Evolutionary conservation across 164 flowering plant genomes (phyloP).

Genomic region (Akebia trifoliata): DNA sequence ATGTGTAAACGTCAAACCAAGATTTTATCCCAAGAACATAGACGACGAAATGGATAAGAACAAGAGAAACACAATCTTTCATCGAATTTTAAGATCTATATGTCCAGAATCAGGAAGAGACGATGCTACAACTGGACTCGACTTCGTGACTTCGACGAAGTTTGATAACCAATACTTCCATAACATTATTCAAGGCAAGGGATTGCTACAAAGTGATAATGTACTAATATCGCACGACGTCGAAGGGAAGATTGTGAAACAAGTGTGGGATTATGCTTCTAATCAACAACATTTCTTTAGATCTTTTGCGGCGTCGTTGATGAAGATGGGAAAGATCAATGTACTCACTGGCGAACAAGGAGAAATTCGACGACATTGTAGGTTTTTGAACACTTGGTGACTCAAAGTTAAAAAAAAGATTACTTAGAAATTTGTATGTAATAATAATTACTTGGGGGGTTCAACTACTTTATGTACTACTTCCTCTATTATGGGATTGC

Average conservation of each 20-base stretch:
- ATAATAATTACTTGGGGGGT: too few relatives aligned
- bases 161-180: constrained; percentile 64
- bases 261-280: constrained; percentile 48
- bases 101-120: constrained; percentile 55
- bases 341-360: constrained; percentile 57
- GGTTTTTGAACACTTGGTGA: constrained; percentile 29
- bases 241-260: constrained; percentile 34
- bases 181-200: constrained; percentile 54
- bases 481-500: too few relatives aligned
- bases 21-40: constrained; percentile 25
- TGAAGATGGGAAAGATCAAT: constrained; percentile 77
- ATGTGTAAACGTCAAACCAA: constrained; percentile 59
- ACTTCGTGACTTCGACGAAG: constrained; percentile 42
- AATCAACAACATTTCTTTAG: constrained; percentile 40
- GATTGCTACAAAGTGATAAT: constrained; percentile 54
- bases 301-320: constrained; percentile 44
- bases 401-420: too few relatives aligned
- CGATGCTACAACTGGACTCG: constrained; percentile 39
- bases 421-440: too few relatives aligned
- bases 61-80: constrained; percentile 34
- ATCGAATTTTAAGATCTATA: constrained; percentile 40
- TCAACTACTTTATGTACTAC: too few relatives aligned
- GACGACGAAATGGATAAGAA: constrained; percentile 27
- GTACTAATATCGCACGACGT: constrained; percentile 43
- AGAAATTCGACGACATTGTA: constrained; percentile 56